Evolutionary conservation across 768 basidiomycete genomes (phyloP), one percentile per base, ranked within the genome.

Genomic region (Mycena olivaceomarginata): DNA sequence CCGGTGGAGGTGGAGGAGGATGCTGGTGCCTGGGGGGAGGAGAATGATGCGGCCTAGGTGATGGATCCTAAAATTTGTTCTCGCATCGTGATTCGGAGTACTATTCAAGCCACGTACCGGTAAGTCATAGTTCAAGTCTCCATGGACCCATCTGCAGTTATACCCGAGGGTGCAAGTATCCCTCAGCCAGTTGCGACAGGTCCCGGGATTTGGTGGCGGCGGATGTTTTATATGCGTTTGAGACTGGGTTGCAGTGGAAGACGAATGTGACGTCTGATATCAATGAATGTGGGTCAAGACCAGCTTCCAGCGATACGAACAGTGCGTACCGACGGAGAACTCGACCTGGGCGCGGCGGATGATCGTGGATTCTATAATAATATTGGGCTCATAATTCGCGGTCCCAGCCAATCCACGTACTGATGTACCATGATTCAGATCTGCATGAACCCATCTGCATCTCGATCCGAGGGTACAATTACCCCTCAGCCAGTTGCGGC

Each of bases 181-280:
- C 68, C 82, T 82, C 77, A 88, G 81, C 87, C 87, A 85, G 75
- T 80, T 74, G 74, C 77, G 70, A 77, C 87, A 85, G 65, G 75
- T 74, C 64, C 82, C 78, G 2, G 66, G n/a, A 59, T 51, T 76
- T 15, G 18, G 80, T 0, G 82, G 84, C 11, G 67, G 80, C 13
- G 80, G 77, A 74, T 76, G 80, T 53, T 65, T 77, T 37, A 56
- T 39, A 25, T 18, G n/a, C 7, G 53, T 46, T 25, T 60, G 70
- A 66, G 62, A 22, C 4, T 40, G 67, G 72, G 10, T 15, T 16
- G 48, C 7, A 18, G 48, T 7, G 16, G 48, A 48, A 48, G 16
- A 48, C n/a, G 9, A n/a, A 20, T 6, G n/a, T 8, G 51, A 53
- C 20, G 51, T 53, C 51, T 53, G 51, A 53, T 11, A 53, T 53